Evolutionary conservation across 805 yeast species (phyloP).

Genomic region (Candida montana): DNA sequence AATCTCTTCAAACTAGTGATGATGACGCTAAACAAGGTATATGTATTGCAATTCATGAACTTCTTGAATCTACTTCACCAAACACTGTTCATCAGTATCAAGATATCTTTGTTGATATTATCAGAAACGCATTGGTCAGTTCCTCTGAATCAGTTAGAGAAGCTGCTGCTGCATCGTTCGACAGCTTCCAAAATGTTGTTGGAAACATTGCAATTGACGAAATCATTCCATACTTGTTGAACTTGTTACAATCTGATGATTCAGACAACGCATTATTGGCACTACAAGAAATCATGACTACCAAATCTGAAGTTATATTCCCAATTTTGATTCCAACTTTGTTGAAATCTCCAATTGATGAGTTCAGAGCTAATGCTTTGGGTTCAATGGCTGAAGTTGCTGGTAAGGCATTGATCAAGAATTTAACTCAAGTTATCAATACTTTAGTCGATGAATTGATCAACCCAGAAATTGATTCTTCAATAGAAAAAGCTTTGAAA

Average conservation of each 20-base stretch:
- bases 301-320: conserved; percentile 86
- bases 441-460: conserved; percentile 60
- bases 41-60: conserved; percentile 86
- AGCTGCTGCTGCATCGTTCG: conserved; percentile 90
- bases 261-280: conserved; percentile 82
- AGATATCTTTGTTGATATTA: conserved; percentile 62
- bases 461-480: conserved; percentile 32
- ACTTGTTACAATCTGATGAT: conserved; percentile 54
- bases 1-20: conserved; percentile 53
- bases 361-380: conserved; percentile 80
- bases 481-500: conserved; percentile 36
- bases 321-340: conserved; percentile 87
- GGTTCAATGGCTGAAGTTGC: conserved; percentile 88
- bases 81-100: conserved; percentile 63
- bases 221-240: conserved; percentile 76
- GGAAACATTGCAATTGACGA: conserved; percentile 88
- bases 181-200: conserved; percentile 71
- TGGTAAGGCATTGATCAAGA: conserved; percentile 70
- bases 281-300: conserved; percentile 84
- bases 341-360: conserved; percentile 73
- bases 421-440: conserved; percentile 69
- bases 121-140: conserved; percentile 77
- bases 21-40: conserved; percentile 93
- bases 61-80: conserved; percentile 65
- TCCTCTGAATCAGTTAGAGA: conserved; percentile 69